Evolutionary conservation across 2,329 filamentous ascomycete genomes (phyloP), one percentile per base, ranked within the genome.

Genomic region (Coleophoma crateriformis): DNA sequence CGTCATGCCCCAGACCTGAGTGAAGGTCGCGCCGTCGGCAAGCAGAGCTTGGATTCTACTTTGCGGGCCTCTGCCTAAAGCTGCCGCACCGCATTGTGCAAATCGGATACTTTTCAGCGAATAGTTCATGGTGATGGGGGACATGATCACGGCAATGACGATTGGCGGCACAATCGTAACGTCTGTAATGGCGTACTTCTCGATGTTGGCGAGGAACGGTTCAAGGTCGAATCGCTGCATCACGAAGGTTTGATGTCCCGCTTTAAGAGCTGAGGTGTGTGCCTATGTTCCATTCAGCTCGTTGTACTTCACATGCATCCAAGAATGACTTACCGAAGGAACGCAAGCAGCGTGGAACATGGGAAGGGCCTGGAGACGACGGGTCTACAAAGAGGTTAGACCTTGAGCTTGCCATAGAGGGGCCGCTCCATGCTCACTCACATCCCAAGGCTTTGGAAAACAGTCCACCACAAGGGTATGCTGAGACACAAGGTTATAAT

Each of bases 91-190:
- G 12, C 71, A 69, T 32, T 67, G 68, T 20, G 76, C 66, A 0
- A 58, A 54, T 47, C 60, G 50, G 1, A 65, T 47, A 56, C 85
- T 77, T 64, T 92, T 94, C 15, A 84, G 81, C 1, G 53, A 55
- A 40, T 60, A 60, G 11, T 57, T 56, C 27, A 49, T 52, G 2
- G 52, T 53, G 5, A 59, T 17, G 2, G 50, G 56, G 1, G 56
- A 58, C 57, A 61, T 59, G 17, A 61, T 56, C 57, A 95, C 73
- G 15, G 79, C 73, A 7, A 92, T 79, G 0, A 89, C 72, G 48
- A 95, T 84, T 0, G 90, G 88, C 6, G 90, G 90, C 3, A 92
- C 89, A 2, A 85, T 70, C 5, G 74, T 71, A 27, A 90, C 66
- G 50, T 76, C 73, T 8, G 84, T 88, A 59, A 95, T 83, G 37